A percentile compares a stretch with the other conserved stretches of the same genome.
phyloP scores from a whole-genome alignment of 495 filamentous ascomycete genomes.

The Daldinia childiae region DNA sequence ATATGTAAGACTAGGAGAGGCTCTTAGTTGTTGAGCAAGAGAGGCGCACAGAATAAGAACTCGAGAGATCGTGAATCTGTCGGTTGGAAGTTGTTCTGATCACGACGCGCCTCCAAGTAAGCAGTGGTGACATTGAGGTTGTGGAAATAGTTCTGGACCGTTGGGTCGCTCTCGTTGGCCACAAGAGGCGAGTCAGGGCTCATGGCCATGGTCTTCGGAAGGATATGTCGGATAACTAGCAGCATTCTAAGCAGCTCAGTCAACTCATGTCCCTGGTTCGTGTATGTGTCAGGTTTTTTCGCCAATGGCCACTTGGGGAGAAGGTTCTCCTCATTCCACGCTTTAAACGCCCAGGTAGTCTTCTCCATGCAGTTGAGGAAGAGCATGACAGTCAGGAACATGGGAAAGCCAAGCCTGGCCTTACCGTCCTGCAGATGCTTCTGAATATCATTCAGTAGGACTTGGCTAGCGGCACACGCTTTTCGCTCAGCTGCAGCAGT shows the following conservation, averaged over 20 bases:
- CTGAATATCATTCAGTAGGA: slow-evolving; percentile 78
- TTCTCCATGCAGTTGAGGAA: slow-evolving; percentile 84
- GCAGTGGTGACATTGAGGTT: slow-evolving; percentile 63
- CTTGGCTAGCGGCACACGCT: slow-evolving; percentile 70
- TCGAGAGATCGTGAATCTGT: slow-evolving; percentile 73
- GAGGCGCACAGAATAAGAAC: slow-evolving; percentile 68
- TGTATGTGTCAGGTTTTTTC: slow-evolving; percentile 70
- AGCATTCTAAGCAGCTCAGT: slow-evolving; percentile 79
- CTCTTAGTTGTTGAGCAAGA: slow-evolving; percentile 56
- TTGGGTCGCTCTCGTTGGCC: slow-evolving; percentile 62
- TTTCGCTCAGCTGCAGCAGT: slow-evolving; percentile 78
- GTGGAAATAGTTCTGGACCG: slow-evolving; percentile 68
- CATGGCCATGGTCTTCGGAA: slow-evolving; percentile 65
- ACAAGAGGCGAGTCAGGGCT: slow-evolving; percentile 65
- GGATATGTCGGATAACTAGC: slow-evolving; percentile 74
- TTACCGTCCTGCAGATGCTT: slow-evolving; percentile 78
- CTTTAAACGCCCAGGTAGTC: slow-evolving; percentile 82
- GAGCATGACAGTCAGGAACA: slow-evolving; percentile 77
- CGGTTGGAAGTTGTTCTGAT: slow-evolving; percentile 66
- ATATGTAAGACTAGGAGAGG: neutral
- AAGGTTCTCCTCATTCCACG: slow-evolving; percentile 70
- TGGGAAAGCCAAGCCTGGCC: slow-evolving; percentile 72
- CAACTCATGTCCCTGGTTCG: slow-evolving; percentile 75
- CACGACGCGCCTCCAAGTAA: slow-evolving; percentile 52
- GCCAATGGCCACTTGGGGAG: slow-evolving; percentile 75